A percentile compares a stretch with the other conserved stretches of the same genome.
phyloP scores from a whole-genome alignment of 345 rosid species.

The Iberis pinnata region DNA sequence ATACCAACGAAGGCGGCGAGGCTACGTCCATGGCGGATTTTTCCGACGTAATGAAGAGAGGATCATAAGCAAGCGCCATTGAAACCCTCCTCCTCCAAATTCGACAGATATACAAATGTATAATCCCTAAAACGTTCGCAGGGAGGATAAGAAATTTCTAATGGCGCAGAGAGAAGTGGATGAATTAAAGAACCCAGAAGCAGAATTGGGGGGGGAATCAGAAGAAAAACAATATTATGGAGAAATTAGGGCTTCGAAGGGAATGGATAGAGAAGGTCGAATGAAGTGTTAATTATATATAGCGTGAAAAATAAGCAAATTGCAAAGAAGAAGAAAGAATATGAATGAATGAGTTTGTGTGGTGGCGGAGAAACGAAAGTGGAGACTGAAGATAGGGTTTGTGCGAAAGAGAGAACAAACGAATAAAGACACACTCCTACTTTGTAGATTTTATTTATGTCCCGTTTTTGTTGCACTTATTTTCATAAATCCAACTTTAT shows the following conservation, averaged over 20 bases:
- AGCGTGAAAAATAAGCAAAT: conserved; percentile 1
- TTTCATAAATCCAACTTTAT: too few relatives aligned
- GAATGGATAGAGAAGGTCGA: conserved; percentile 9
- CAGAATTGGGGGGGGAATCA: not conserved
- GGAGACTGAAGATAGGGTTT: conserved; percentile 25
- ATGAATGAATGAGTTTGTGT: conserved; percentile 20
- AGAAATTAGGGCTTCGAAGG: not conserved
- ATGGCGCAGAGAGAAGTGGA: not conserved
- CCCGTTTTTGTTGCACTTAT: too few relatives aligned
- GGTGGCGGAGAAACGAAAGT: conserved; percentile 27
- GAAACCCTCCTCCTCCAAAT: not conserved
- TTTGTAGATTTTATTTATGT: too few relatives aligned
- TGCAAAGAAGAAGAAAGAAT: conserved; percentile 5
- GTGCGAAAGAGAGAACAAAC: not conserved
- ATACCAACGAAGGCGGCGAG: conserved; percentile 30
- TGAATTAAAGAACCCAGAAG: not conserved
- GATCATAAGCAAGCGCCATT: conserved; percentile 48
- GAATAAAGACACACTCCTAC: conserved; percentile 1
- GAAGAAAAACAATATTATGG: not conserved
- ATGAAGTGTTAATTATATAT: conserved; percentile 9
- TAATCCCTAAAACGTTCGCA: too few relatives aligned
- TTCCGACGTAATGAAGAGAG: conserved; percentile 36
- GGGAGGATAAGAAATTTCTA: not conserved
- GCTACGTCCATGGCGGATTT: conserved; percentile 31
- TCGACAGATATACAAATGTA: not conserved